phyloP scores from a whole-genome alignment of 139 green algal species.

The Helicosporidium sp. region DNA sequence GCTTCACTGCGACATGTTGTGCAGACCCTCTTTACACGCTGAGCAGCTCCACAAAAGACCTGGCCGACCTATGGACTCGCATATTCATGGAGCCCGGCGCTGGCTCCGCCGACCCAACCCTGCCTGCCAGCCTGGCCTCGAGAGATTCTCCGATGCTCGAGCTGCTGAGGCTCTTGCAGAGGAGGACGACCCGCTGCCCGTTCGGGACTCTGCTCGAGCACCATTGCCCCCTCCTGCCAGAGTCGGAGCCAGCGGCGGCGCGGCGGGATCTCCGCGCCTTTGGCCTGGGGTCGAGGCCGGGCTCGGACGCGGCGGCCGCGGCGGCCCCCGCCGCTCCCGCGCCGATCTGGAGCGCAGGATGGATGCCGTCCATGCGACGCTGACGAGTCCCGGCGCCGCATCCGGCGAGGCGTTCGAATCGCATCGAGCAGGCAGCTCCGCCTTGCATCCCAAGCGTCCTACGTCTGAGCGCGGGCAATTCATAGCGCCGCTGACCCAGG shows the following conservation, averaged over 20 bases:
- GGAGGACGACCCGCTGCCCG: slow-evolving; percentile 23
- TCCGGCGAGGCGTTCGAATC: slow-evolving; percentile 4
- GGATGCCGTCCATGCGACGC: not conserved
- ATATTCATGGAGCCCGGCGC: slow-evolving; percentile 7
- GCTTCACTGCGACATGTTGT: too few relatives aligned
- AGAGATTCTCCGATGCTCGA: too few relatives aligned
- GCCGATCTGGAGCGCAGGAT: not conserved
- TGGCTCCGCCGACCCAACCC: slow-evolving; percentile 7
- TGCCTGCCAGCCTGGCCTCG: not conserved
- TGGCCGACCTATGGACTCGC: slow-evolving; percentile 1
- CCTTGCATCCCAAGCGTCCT: too few relatives aligned
- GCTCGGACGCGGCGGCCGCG: too few relatives aligned
- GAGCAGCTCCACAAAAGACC: too few relatives aligned
- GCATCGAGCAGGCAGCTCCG: too few relatives aligned
- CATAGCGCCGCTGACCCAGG: not conserved
- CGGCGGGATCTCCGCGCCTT: too few relatives aligned
- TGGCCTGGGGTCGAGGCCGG: too few relatives aligned
- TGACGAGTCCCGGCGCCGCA: too few relatives aligned
- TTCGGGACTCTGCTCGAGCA: slow-evolving; percentile 35
- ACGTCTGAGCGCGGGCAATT: too few relatives aligned
- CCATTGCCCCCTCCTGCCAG: slow-evolving; percentile 51
- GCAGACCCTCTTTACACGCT: too few relatives aligned
- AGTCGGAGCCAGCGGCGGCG: not conserved
- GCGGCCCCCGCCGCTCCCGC: not conserved
- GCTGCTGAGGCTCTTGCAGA: not conserved